Base-by-base conservation (phyloP, 257 asterid genomes). In the Nicotiana tabacum region DNA sequence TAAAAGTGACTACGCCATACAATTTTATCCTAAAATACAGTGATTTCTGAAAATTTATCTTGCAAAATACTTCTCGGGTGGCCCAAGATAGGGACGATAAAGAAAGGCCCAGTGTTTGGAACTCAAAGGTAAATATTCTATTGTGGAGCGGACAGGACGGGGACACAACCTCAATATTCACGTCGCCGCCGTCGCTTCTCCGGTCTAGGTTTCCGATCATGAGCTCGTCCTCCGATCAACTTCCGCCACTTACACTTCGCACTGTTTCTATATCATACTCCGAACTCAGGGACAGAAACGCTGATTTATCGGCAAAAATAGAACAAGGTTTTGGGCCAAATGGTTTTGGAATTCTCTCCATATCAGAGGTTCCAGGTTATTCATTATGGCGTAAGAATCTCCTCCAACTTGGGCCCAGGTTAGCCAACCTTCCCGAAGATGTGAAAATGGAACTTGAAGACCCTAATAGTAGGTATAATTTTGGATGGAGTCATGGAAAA, bases 401-500 rank as follows among this genome's bases (percentile, higher is more conserved):
- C 70, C 94, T 95, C 57, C 87, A 57, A 30, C 94, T 95, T 85
- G 91, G 98, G 51, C 98, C 97, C 81, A 89, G 91, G 90, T 91
- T 95, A 83, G 97, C 97, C 43, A 80, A 84, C 81, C 96, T 93
- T 82, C 93, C 97, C 0, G 97, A 93, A 51, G 91, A 89, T 84
- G 91, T 85, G 84, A 95, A 90, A 84, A 81, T 35, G 74, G 89
- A 88, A 70, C 82, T 95, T 57, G 99, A 95, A 91, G 97, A 93
- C 85, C 97, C 93, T 80, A 80, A 84, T 83, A 92, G 97, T 79
- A 91, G 98, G 90, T 95, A 93, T 89, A 95, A 92, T 88, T 87
- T 95, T 82, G 99, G 99, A 85, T 93, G 99, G 99, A 95, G 99
- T 87, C 99, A 95, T 88, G 99, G 98, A 64, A 93, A 92, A 90